Evolutionary conservation across 2,329 filamentous ascomycete genomes (phyloP).

Genomic region (Colletotrichum gigasporum): DNA sequence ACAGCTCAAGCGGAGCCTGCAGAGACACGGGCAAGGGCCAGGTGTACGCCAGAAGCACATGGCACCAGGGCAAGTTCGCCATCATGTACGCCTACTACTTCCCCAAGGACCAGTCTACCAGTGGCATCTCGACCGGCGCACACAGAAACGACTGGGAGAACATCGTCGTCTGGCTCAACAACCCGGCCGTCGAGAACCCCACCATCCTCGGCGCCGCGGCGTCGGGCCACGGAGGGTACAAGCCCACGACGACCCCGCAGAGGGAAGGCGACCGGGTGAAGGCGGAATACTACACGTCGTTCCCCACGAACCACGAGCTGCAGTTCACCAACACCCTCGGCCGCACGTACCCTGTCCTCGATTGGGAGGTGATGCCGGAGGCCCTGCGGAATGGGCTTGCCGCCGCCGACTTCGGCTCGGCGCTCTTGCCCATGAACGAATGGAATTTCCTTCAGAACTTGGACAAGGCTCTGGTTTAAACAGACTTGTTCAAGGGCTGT

Average conservation of each 20-base stretch:
- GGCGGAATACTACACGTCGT: constrained; percentile 44
- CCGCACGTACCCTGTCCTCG: constrained; percentile 49
- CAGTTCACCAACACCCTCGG: constrained; percentile 46
- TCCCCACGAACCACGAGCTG: constrained; percentile 46
- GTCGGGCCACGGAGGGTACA: constrained; percentile 48
- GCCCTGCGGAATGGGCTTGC: constrained; percentile 45
- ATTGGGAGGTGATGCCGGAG: constrained; percentile 52
- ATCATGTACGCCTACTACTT: constrained; percentile 57
- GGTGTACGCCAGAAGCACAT: constrained; percentile 46
- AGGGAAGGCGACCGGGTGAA: constrained; percentile 36
- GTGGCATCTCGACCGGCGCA: constrained; percentile 38
- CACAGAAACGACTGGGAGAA: constrained; percentile 54
- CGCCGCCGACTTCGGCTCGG: constrained; percentile 50
- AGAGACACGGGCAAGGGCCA: constrained; percentile 44
- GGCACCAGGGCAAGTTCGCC: constrained; percentile 41
- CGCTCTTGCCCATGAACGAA: constrained; percentile 52
- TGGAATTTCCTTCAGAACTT: constrained; percentile 35
- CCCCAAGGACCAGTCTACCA: constrained; percentile 53
- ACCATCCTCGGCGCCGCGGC: constrained; percentile 47
- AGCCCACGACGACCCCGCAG: constrained; percentile 34
- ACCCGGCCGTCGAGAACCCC: constrained; percentile 35
- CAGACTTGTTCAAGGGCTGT: no score
- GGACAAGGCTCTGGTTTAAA: constrained; percentile 1
- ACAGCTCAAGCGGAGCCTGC: constrained; percentile 42
- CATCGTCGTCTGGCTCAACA: constrained; percentile 43